These are phyloP conservation scores for Alternaria novae-zelandiae DNA, from an alignment of 2,329 filamentous ascomycete species.

Conservation along the genomic window DNA sequence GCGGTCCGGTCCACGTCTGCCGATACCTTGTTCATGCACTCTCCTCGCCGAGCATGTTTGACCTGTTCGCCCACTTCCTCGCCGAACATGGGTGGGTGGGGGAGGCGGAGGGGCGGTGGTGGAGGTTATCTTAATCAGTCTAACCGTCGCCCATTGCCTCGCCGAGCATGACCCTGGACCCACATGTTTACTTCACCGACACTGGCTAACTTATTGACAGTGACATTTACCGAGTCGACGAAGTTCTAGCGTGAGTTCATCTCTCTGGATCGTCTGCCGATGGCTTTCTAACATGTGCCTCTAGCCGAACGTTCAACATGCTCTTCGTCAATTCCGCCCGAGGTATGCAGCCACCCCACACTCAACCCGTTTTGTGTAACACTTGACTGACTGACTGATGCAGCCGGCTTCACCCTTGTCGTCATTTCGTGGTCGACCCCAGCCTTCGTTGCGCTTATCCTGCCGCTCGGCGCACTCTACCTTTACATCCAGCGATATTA, in stretches of 20 bases:
- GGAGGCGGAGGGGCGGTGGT: not conserved
- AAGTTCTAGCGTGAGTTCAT: slow-evolving; percentile 75
- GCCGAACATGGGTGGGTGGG: not conserved
- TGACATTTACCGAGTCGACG: slow-evolving; percentile 83
- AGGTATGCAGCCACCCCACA: slow-evolving; percentile 47
- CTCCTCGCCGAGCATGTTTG: not conserved
- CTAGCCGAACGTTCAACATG: slow-evolving; percentile 92
- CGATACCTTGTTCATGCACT: not conserved
- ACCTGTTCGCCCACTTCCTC: not conserved
- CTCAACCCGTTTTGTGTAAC: slow-evolving; percentile 17
- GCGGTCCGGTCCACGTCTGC: slow-evolving; percentile 8
- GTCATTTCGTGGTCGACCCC: slow-evolving; percentile 86
- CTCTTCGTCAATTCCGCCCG: slow-evolving; percentile 59
- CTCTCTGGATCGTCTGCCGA: not conserved
- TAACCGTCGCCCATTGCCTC: not conserved
- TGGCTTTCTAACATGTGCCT: slow-evolving; percentile 33
- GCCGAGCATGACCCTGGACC: not conserved
- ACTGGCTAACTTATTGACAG: slow-evolving; percentile 49
- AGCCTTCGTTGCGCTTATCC: slow-evolving; percentile 77
- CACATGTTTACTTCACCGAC: not conserved
- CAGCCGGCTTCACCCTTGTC: slow-evolving; percentile 76
- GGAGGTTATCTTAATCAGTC: not conserved
- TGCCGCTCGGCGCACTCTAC: slow-evolving; percentile 83
- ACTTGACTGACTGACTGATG: slow-evolving; percentile 26
- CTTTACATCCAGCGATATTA: slow-evolving; percentile 97